These are phyloP conservation scores for Trametes polyzona DNA, from an alignment of 1,284 basidiomycete genomes.

Conservation along the genomic window DNA sequence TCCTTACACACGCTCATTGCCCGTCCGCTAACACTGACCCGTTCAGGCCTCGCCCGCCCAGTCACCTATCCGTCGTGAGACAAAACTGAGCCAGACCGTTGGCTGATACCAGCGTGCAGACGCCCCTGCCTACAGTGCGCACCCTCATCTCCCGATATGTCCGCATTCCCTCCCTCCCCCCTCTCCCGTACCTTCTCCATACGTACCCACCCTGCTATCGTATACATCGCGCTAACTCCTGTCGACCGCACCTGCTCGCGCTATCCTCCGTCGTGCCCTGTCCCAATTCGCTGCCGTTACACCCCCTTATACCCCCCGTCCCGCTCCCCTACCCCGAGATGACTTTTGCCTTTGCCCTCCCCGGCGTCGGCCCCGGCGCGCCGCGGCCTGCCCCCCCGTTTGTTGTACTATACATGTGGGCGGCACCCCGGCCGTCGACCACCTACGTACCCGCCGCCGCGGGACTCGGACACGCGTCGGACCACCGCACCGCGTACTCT, in stretches of 20 bases:
- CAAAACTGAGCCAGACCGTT: too few relatives aligned
- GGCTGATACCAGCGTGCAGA: too few relatives aligned
- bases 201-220: not conserved
- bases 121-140: too few relatives aligned
- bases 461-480: conserved; percentile 3
- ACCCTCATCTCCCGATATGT: too few relatives aligned
- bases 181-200: not conserved
- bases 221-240: conserved; percentile 9
- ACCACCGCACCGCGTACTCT: conserved; percentile 6
- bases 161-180: too few relatives aligned
- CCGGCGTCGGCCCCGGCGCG: not conserved
- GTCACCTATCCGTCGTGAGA: not conserved
- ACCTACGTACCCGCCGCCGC: too few relatives aligned
- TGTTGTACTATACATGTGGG: too few relatives aligned
- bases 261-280: conserved; percentile 1
- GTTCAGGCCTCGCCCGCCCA: not conserved
- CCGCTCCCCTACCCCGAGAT: not conserved
- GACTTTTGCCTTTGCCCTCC: not conserved
- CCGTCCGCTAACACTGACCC: not conserved
- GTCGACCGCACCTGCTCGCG: conserved; percentile 12
- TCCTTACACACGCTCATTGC: conserved; percentile 11
- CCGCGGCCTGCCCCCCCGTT: not conserved
- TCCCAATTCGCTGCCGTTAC: not conserved
- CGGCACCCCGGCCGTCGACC: too few relatives aligned
- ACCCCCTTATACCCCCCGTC: conserved; percentile 3